Evolutionary conservation across 768 basidiomycete species (phyloP).

Genomic region (Hortiboletus flavorubellus): DNA sequence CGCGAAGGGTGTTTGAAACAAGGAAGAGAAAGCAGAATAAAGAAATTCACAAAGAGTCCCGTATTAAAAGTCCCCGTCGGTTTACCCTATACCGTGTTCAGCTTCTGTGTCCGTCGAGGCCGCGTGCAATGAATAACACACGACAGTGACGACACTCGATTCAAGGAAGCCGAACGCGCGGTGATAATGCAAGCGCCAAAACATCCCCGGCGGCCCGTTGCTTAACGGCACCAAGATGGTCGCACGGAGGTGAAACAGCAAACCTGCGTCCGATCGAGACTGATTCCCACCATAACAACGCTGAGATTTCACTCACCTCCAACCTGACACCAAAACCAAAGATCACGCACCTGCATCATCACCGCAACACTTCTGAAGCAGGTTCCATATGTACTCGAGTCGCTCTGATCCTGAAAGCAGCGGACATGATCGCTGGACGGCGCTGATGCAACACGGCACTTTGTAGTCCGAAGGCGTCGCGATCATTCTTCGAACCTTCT

Average conservation of each 20-base stretch:
- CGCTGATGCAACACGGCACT: not conserved
- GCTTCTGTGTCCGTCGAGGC: constrained; percentile 16
- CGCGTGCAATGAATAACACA: not conserved
- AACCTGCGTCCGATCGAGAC: constrained; percentile 6
- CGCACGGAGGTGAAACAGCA: constrained; percentile 9
- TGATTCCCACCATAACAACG: not conserved
- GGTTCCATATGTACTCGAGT: not conserved
- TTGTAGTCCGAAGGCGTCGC: constrained; percentile 18
- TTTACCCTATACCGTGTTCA: not conserved
- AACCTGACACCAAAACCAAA: not conserved
- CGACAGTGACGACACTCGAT: not conserved
- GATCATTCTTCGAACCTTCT: constrained; percentile 16
- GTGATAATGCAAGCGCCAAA: constrained; percentile 1
- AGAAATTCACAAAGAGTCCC: not conserved
- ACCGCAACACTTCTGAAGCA: not conserved
- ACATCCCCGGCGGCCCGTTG: constrained; percentile 6
- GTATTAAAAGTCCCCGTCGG: constrained; percentile 10
- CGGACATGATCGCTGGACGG: not conserved
- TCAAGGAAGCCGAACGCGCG: constrained; percentile 20
- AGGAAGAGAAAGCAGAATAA: not conserved
- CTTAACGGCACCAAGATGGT: constrained; percentile 18
- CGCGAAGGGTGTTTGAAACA: not conserved
- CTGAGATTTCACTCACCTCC: constrained; percentile 1
- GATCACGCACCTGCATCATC: not conserved
- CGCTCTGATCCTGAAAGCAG: not conserved